phyloP scores from a whole-genome alignment of 2,329 filamentous ascomycete species.

The Xylariaceae sp. region DNA sequence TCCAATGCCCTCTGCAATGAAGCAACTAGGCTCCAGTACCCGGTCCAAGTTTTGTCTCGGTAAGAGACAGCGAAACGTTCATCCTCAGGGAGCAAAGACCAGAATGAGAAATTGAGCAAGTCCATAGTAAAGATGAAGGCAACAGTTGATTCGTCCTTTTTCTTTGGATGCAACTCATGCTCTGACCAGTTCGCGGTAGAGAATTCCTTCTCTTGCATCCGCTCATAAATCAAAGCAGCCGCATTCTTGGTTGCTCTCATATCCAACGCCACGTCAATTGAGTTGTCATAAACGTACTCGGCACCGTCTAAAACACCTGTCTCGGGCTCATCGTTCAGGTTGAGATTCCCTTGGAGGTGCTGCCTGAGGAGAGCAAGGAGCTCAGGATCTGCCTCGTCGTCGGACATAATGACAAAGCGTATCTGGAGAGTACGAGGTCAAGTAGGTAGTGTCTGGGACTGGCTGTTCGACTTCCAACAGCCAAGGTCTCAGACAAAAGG shows the following conservation, averaged over 20 bases:
- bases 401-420: slow-evolving; percentile 66
- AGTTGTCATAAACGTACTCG: slow-evolving; percentile 87
- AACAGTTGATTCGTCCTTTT: slow-evolving; percentile 76
- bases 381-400: slow-evolving; percentile 89
- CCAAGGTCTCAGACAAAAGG: slow-evolving; percentile 5
- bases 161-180: slow-evolving; percentile 86
- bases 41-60: slow-evolving; percentile 80
- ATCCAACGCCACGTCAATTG: slow-evolving; percentile 88
- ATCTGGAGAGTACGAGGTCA: not conserved
- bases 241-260: slow-evolving; percentile 81
- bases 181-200: slow-evolving; percentile 84
- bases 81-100: slow-evolving; percentile 72
- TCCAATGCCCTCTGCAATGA: slow-evolving; percentile 84
- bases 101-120: slow-evolving; percentile 94
- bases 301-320: slow-evolving; percentile 82
- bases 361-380: slow-evolving; percentile 83
- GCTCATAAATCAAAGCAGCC: slow-evolving; percentile 73
- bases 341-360: slow-evolving; percentile 66
- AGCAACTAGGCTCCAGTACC: slow-evolving; percentile 93
- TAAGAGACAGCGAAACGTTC: slow-evolving; percentile 85
- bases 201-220: slow-evolving; percentile 84
- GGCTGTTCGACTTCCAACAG: slow-evolving; percentile 4
- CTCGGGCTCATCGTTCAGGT: slow-evolving; percentile 63
- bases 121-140: slow-evolving; percentile 98
- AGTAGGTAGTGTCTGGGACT: not conserved